Evolutionary conservation across 768 basidiomycete species (phyloP), one percentile per base, ranked within the genome.

Genomic region (Auriscalpium orientale): DNA sequence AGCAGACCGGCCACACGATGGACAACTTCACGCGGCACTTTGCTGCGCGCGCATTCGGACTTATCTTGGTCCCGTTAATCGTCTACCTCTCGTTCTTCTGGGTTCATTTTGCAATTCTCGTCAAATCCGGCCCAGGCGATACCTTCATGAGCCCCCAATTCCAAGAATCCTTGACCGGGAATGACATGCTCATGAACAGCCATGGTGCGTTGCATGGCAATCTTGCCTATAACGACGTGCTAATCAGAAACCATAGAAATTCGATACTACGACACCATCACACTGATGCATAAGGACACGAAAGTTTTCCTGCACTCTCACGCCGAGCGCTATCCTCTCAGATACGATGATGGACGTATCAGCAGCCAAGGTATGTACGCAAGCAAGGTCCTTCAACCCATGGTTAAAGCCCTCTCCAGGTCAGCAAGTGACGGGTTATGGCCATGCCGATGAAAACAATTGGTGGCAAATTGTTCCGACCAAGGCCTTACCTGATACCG

Each of bases 131-230:
- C 22, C 81, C 94, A 35, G 97, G 97, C 6, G 97, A 98, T 66
- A 77, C 79, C 40, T 99, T 98, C 76, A 98, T 98, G 97, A 93
- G 89, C 67, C 95, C 97, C 7, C 86, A 85, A 5, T 99, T 99
- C 83, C 97, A 99, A 72, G 94, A 98, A 73, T 97, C 94, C 16
- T 76, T 99, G 51, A 71, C 77, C 20, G 94, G 93, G 34, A 99
- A 97, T 62, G 94, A 98, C 65, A 77, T 99, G 71, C 72, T 98
- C 55, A 68, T 98, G 59, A 91, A 91, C 66, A 89, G 91, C 61
- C 88, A 95, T 74, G 95, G 95, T 94, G 62, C 55, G 77, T 61
- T 8, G 16, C 0, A 5, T 47, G 5, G 28, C 47, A 51, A 55
- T 13, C 64, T 35, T 18, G 56, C 20, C 56, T 16, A 1, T n/a